Evolutionary conservation across 1,139 yeast genomes (phyloP), one percentile per base, ranked within the genome.

Genomic region (Zygoascus meyerae): DNA sequence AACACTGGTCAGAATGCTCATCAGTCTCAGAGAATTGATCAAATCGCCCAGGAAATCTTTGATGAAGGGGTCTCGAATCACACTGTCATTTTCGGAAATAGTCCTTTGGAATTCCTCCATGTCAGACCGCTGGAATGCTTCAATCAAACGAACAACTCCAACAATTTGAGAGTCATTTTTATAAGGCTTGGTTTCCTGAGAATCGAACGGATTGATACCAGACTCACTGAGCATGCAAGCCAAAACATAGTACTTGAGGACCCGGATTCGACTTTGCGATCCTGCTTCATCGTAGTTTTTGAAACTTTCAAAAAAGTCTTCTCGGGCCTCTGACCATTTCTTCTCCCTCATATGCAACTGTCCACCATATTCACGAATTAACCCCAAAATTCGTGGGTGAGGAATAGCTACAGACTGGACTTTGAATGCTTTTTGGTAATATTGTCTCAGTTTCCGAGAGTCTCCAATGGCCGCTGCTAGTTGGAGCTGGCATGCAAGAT

Each of bases 221-320:
- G 78, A 77, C 52, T 79, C 82, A 12, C 85, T 75, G 42, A 86
- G 65, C 52, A 85, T 69, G 7, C 84, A 79, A 28, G 86, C 77
- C 9, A 85, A 61, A 2, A 81, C 79, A 52, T 81, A 72, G 61
- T 81, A 82, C 53, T 79, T 78, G 52, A 86, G 69, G 3, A 81
- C 77, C 21, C 65, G 62, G 31, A 75, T 69, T 49, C 86, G 74
- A 42, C 69, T 69, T 16, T 70, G 63, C 48, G 84, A 79, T 1
- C 94, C 95, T 26, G 86, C 83, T 63, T 85, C 95, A 61, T 86
- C 94, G 62, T 79, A 85, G 53, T 77, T 81, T 56, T 82, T 81
- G 64, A 86, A 86, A 46, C 86, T 73, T 55, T 82, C 87, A 59
- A 82, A 83, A 56, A 83, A 82, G 51, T 77, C 83, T 40, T 73